These are phyloP conservation scores for Phytophthora pistaciae DNA, from an alignment of 352 stramenopile genomes.

Conservation along the genomic window DNA sequence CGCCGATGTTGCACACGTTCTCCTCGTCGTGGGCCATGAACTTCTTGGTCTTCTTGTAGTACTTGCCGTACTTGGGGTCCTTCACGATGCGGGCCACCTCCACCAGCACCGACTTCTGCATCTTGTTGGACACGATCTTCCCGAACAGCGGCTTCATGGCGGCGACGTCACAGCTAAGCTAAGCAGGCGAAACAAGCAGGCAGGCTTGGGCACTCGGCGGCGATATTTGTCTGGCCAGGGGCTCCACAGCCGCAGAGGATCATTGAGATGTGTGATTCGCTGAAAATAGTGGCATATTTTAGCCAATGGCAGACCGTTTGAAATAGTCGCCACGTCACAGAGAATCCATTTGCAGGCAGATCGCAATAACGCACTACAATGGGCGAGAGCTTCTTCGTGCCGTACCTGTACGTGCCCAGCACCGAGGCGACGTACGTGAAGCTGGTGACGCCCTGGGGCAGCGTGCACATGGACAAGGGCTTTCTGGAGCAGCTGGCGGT, in stretches of 20 bases:
- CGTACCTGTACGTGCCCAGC: conserved; percentile 81
- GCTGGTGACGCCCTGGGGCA: conserved; percentile 77
- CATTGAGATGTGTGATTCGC: conserved; percentile 9
- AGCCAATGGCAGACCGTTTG: conserved; percentile 13
- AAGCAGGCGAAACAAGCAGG: not conserved
- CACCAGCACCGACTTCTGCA: conserved; percentile 97
- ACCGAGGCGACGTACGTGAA: conserved; percentile 62
- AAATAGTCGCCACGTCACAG: conserved; percentile 25
- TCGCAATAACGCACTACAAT: conserved; percentile 16
- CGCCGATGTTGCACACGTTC: conserved; percentile 93
- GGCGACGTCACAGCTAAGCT: not conserved
- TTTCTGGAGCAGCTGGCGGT: conserved; percentile 50
- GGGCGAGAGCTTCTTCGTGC: conserved; percentile 61
- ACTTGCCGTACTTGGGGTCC: conserved; percentile 95
- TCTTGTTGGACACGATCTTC: conserved; percentile 97
- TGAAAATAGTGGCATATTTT: conserved; percentile 12
- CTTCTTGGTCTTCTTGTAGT: conserved; percentile 97
- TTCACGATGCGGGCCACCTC: conserved; percentile 95
- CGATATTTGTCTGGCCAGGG: conserved; percentile 32
- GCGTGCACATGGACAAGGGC: conserved; percentile 65
- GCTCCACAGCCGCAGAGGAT: conserved; percentile 19
- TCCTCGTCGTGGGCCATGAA: conserved; percentile 98
- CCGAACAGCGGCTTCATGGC: conserved; percentile 94
- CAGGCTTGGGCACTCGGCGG: not conserved
- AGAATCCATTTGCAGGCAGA: not conserved